These are phyloP conservation scores for Nemophila menziesii DNA, from an alignment of 257 asterid species.

Conservation along the genomic window DNA sequence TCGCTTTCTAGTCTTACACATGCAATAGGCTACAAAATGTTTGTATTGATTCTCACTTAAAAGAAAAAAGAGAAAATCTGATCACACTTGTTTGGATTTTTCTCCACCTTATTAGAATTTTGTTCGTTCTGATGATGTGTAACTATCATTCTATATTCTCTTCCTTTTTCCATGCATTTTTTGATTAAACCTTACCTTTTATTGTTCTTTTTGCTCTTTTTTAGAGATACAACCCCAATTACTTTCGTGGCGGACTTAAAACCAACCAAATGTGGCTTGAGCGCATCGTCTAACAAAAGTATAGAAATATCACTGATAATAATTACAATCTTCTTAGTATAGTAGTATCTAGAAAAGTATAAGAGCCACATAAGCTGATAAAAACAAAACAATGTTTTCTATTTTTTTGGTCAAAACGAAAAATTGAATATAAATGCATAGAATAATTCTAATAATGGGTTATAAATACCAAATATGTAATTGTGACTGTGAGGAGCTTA, in stretches of 20 bases:
- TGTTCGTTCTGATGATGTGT: constrained; percentile 38
- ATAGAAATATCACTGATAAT: no score
- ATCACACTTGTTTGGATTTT: constrained; percentile 67
- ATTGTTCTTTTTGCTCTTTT: constrained; percentile 21
- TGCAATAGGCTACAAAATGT: constrained; percentile 65
- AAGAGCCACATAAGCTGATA: background rate
- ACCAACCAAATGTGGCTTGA: background rate
- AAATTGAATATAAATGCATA: no score
- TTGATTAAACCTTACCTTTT: constrained; percentile 12
- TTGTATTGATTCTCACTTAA: constrained; percentile 18
- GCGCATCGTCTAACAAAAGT: background rate
- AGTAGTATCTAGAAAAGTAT: no score
- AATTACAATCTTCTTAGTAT: no score
- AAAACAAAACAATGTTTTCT: background rate
- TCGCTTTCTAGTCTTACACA: constrained; percentile 66
- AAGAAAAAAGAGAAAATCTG: constrained; percentile 62
- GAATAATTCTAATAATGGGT: background rate
- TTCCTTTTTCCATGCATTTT: constrained; percentile 11
- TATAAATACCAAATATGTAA: background rate
- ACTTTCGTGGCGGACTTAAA: no score
- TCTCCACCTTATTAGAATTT: constrained; percentile 11
- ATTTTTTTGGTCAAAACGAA: no score
- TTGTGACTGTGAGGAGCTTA: no score
- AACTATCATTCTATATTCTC: constrained; percentile 36
- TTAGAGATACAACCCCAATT: constrained; percentile 12